Evolutionary conservation across 441 rosid genomes (phyloP), one percentile per base, ranked within the genome.

Genomic region (Macaranga tanarius): DNA sequence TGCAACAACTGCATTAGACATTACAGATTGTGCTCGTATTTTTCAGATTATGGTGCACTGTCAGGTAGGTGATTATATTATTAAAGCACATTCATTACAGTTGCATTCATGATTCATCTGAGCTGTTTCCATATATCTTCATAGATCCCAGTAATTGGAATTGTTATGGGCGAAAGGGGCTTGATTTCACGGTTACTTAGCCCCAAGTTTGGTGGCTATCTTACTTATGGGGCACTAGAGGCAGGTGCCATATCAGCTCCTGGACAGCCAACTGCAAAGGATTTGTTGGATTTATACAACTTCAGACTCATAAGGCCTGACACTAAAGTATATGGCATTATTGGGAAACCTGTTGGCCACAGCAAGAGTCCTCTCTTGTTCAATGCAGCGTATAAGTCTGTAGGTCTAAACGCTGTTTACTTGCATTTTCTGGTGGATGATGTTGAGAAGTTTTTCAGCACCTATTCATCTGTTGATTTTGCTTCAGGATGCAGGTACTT

Each of bases 1-100:
- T 85, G 96, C 93, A 26, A 92, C 98, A 5, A 92, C 93, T 62
- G 95, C 98, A 44, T 80, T 80, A 63, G 96, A 95, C 69, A 92
- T 95, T 58, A 67, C 93, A 76, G 97, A 95, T 73, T 93, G 86
- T 73, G 90, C 95, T 47, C 90, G 90, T 38, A 80, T 95, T 82
- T 92, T 92, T 83, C 93, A 91, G 73, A 84, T 91, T 79, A 91
- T 87, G 7, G 91, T 88, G 63, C 89, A 89, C 81, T 86, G 93
- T 71, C 91, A 89, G 79, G 98, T 95, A 86, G 89, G 96, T 73
- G 42, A n/a, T n/a, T n/a, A 38, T 38, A 38, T 38, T 2, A 62
- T 64, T 44, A 56, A 13, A 19, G 58, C n/a, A 31, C 20, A 48
- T 65, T 65, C 20, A n/a, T n/a, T n/a, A n/a, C n/a, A n/a, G 45